A percentile compares a stretch with the other conserved stretches of the same genome.
These are phyloP conservation scores for Arthrobotrys megalospora DNA, from an alignment of 2,329 filamentous ascomycete genomes.

Conservation along the genomic window DNA sequence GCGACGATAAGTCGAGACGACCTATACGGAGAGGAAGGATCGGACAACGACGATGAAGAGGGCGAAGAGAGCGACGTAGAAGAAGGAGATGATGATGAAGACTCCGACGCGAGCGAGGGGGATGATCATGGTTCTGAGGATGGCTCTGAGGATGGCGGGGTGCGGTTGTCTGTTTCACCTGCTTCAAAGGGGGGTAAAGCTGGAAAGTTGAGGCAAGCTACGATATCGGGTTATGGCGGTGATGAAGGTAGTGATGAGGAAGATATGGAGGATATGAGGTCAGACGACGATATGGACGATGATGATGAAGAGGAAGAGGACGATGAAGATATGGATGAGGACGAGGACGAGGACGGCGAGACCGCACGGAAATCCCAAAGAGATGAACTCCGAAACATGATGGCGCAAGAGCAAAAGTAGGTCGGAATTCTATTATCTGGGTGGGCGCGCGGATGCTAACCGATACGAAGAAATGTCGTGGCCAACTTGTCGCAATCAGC, in stretches of 20 bases:
- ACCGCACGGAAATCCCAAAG: slow-evolving; percentile 68
- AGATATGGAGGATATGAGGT: slow-evolving; percentile 66
- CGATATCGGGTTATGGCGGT: slow-evolving; percentile 65
- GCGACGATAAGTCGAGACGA: slow-evolving; percentile 80
- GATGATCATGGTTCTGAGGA: slow-evolving; percentile 64
- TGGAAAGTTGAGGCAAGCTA: slow-evolving; percentile 58
- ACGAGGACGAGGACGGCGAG: slow-evolving; percentile 66
- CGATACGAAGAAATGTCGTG: slow-evolving; percentile 60
- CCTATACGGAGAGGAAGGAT: slow-evolving; percentile 73
- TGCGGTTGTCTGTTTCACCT: slow-evolving; percentile 60
- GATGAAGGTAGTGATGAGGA: slow-evolving; percentile 70
- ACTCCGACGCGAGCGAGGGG: slow-evolving; percentile 64
- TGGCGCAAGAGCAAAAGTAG: slow-evolving; percentile 78
- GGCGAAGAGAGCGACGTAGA: slow-evolving; percentile 65
- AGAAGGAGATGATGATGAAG: slow-evolving; percentile 62
- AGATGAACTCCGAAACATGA: slow-evolving; percentile 77
- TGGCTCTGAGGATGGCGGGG: slow-evolving; percentile 62
- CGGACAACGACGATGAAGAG: slow-evolving; percentile 71
- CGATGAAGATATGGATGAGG: slow-evolving; percentile 64
- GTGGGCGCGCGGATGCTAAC: neutral
- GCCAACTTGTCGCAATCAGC: slow-evolving; percentile 75
- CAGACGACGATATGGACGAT: slow-evolving; percentile 70
- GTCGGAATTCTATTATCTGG: slow-evolving; percentile 70
- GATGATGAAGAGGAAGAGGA: slow-evolving; percentile 65
- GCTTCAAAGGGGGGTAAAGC: slow-evolving; percentile 39